A percentile compares a stretch with the other conserved stretches of the same genome.
phyloP scores from a whole-genome alignment of 176 grass and related monocot species.

The Dactylis glomerata region DNA sequence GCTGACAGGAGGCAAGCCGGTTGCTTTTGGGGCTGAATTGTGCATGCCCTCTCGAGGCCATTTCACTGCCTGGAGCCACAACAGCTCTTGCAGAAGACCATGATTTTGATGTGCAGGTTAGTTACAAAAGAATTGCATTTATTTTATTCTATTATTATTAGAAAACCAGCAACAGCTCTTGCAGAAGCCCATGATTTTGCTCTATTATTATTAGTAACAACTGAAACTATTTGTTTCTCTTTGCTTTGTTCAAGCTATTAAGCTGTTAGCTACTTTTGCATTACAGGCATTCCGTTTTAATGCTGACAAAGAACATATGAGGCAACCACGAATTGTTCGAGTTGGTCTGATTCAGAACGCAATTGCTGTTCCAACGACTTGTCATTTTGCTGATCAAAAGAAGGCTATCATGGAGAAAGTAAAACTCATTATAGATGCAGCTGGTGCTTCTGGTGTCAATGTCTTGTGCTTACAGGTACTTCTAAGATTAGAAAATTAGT shows the following conservation, averaged over 20 bases:
- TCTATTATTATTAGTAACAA: too few species aligned
- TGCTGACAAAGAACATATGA: conserved; percentile 74
- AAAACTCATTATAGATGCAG: conserved; percentile 78
- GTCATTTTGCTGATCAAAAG: conserved; percentile 82
- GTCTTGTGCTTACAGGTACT: conserved; percentile 89
- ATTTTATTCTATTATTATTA: too few species aligned
- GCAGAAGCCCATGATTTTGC: too few species aligned
- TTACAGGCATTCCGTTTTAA: conserved; percentile 71
- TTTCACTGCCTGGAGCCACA: conserved; percentile 48
- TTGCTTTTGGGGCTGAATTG: conserved; percentile 83
- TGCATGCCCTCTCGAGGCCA: conserved; percentile 46
- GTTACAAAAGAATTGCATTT: not conserved
- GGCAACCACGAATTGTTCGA: conserved; percentile 58
- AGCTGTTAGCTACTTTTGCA: conserved; percentile 25
- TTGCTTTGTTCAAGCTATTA: not conserved
- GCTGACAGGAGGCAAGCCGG: conserved; percentile 71
- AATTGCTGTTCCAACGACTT: conserved; percentile 72
- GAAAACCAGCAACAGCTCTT: too few species aligned
- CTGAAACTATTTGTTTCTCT: not conserved
- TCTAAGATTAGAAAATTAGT: not conserved
- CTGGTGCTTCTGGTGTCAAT: conserved; percentile 89
- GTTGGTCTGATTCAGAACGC: conserved; percentile 97
- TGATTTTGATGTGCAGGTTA: conserved; percentile 89
- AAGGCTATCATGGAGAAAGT: conserved; percentile 84
- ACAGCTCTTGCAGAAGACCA: conserved; percentile 35